Base-by-base conservation (phyloP, 352 stramenopile genomes). In the Pseudoperonospora humuli region DNA sequence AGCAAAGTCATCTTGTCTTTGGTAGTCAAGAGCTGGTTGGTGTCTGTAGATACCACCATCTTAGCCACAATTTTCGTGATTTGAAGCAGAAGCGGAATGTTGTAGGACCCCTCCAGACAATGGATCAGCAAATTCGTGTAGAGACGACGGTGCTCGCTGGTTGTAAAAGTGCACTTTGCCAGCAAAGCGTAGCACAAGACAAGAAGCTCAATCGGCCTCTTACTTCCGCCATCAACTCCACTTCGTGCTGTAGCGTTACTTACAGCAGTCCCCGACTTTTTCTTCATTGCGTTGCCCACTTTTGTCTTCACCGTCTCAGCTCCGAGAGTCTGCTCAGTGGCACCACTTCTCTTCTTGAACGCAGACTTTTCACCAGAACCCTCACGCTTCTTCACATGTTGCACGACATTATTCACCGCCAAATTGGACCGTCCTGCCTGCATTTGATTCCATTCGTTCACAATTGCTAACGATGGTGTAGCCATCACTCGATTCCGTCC, bases 1-100 rank as follows among this genome's bases (percentile, higher is more conserved):
- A 95, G 57, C 44, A 95, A 50, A 20, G 75, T 78, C 73, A 91
- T 86, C 35, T 92, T 93, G 57, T 95, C 83, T 53, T 95, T 95
- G 23, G 78, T 67, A 3, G 76, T 77, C 35, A 95, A 64, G n/a
- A 91, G 40, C 13, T 75, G 61, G 14, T 61, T 51, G 13, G 70
- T 48, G 4, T 69, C 62, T 10, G 64, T 81, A n/a, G 60, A 62
- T 33, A 28, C 56, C 39, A 91, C 63, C 48, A 88, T 63, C 9
- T 78, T 64, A 0, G 72, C 60, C 11, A 89, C 80, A 48, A 95
- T 92, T 26, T 72, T 75, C 13, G 73, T 90, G 39, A 93, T 77
- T 45, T 91, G 67, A 21, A 95, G 49, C 39, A 95, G 57, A 42
- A 95, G 43, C 24, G 83, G 79, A 8, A 93, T 78, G 39, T 92